Conservation (phyloP, 768 basidiomycete species). For the Boletus pseudo-olivaceus region DNA sequence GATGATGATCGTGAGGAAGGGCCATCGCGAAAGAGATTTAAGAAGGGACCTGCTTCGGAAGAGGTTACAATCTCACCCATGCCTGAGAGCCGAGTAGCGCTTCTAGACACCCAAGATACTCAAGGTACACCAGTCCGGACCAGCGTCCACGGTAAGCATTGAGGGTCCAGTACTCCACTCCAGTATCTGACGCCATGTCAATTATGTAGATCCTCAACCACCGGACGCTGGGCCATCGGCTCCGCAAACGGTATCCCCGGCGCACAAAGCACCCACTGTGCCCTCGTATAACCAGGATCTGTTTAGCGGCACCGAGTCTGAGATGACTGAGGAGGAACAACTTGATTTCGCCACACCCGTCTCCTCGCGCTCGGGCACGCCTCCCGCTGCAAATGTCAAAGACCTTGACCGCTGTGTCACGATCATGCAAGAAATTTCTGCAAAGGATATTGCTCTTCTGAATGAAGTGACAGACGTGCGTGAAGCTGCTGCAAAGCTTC, state of each 20-base stretch:
- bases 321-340: slow-evolving; percentile 19
- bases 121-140: neutral
- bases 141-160: neutral
- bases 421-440: slow-evolving; percentile 26
- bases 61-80: neutral
- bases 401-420: slow-evolving; percentile 22
- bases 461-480: slow-evolving; percentile 5
- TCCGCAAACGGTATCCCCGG: neutral
- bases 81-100: neutral
- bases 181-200: neutral
- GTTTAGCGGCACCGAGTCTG: slow-evolving; percentile 24
- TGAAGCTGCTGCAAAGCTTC: slow-evolving; percentile 16
- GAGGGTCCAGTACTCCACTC: neutral
- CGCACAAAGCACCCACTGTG: neutral
- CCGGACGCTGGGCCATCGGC: slow-evolving; percentile 3
- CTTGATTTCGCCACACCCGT: slow-evolving; percentile 18
- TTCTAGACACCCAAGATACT: neutral
- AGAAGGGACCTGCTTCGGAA: neutral
- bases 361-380: slow-evolving; percentile 24
- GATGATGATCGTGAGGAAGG: slow-evolving; percentile 7
- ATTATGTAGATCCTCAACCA: neutral
- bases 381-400: slow-evolving; percentile 10
- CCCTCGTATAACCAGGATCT: slow-evolving; percentile 3
- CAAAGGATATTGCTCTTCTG: slow-evolving; percentile 16
- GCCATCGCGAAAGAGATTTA: slow-evolving; percentile 17